Evolutionary conservation across 1,139 yeast genomes (phyloP), one percentile per base, ranked within the genome.

Genomic region (Pichia sp.): DNA sequence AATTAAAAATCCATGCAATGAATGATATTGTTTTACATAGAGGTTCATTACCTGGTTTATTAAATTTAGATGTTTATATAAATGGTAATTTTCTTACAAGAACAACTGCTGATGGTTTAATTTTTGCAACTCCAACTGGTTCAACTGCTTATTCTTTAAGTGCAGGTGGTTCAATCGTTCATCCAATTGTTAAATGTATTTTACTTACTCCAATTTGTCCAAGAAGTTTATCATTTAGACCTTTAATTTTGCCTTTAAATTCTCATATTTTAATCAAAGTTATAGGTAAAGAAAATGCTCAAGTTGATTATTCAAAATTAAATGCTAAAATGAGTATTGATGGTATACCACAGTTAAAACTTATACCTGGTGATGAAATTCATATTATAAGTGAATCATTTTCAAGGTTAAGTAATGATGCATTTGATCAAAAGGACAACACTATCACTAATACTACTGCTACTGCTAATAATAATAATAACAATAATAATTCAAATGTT

Each of bases 151-250:
- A 90, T 62, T 86, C 96, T 0, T 68, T 90, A 41, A 79, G 89
- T 27, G 79, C 95, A 1, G 97, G 97, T 8, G 97, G 97, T 1
- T 80, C 96, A 10, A 90, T 90, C 47, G 92, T 87, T 1, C 95
- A 90, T 53, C 97, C 97, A 0, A 68, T 81, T 41, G 95, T 90
- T 4, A 83, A 89, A 16, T 83, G 95, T 49, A 82, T 87, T 8
- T 65, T 89, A 45, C 65, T 89, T 33, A 86, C 96, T 0, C 97
- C 97, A 7, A 87, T 90, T 40, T 89, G 97, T 59, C 89, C 97
- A 4, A 68, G 96, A 48, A 85, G 95, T 23, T 68, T 90, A 32
- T 83, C 94, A 26, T 90, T 89, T 61, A 68, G 97, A 56, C 97
- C 97, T 2, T 67, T 89, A 40, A 74, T 90, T 11, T 69, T 90